These are phyloP conservation scores for Thelonectria rubi DNA, from an alignment of 2,329 filamentous ascomycete species.

Conservation along the genomic window DNA sequence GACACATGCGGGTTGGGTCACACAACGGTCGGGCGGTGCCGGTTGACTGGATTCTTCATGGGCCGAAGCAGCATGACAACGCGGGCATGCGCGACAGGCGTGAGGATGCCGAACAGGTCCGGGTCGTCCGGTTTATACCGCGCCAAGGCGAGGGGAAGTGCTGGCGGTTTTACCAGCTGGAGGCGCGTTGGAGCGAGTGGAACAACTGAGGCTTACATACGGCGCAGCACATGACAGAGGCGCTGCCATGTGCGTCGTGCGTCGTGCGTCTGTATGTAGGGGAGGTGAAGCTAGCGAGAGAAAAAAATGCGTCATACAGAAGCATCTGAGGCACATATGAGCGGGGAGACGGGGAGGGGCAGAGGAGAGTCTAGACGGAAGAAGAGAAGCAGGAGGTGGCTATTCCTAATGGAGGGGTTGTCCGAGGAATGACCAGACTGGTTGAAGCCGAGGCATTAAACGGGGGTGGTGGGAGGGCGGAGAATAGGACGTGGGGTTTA, in stretches of 20 bases:
- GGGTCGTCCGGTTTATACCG: not conserved
- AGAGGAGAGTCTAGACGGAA: not conserved
- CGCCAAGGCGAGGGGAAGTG: not conserved
- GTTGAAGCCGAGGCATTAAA: no score
- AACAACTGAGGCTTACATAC: not conserved
- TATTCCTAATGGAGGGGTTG: no score
- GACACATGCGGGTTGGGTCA: not conserved
- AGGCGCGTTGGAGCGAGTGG: not conserved
- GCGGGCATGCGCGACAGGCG: not conserved
- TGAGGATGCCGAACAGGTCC: not conserved
- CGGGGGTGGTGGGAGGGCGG: no score
- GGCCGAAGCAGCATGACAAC: not conserved
- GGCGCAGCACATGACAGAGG: not conserved
- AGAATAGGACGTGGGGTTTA: no score
- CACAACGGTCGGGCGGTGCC: not conserved
- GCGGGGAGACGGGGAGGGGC: not conserved
- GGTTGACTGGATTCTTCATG: not conserved
- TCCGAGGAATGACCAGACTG: no score
- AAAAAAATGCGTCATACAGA: not conserved
- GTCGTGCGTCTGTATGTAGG: no score
- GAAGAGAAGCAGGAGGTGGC: not conserved
- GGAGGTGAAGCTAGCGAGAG: not conserved
- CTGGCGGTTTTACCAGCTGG: not conserved
- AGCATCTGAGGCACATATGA: conserved; percentile 4
- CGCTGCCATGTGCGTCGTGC: not conserved